Evolutionary conservation across 176 grass and related monocot species (phyloP), one percentile per base, ranked within the genome.

Genomic region (Oryza officinalis): DNA sequence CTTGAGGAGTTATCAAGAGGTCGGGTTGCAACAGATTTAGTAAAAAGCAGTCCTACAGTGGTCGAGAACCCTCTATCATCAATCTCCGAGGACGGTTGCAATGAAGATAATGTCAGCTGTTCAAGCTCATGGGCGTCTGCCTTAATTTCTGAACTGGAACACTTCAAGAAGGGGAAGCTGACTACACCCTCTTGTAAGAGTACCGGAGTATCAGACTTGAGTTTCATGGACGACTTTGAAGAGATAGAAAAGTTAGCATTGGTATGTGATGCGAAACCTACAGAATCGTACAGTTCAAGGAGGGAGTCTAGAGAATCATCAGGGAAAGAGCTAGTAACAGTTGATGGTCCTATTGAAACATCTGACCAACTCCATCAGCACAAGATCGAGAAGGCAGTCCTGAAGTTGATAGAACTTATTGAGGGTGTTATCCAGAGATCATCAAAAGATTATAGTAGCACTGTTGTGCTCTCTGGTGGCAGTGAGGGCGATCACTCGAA

Each of bases 141-240:
- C 75, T 94, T 98, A 38, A 84, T 98, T 82, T 94, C 89, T 69
- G 96, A 98, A 84, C 77, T 98, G 32, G 96, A 98, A 85, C 91
- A 94, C 79, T 94, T 94, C 77, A 98, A 92, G 76, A 88, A 77
- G 72, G 93, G 67, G 10, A 98, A 95, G 81, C 70, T 74, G 57
- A 81, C 79, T 4, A 80, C 77, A 77, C 77, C 89, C 68, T 95
- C 93, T 75, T 90, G 85, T 85, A 95, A 87, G 81, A 98, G 96
- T 82, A 92, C 91, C 40, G 54, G 73, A 80, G 35, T 95, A 57
- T 98, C 96, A 46, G 93, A 98, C 47, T 81, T 96, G 87, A 95
- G 93, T 90, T 94, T 98, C 80, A 93, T 98, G 91, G 96, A 98
- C 89, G 96, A 96, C 72, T 95, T 98, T 94, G 89, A 77, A 67